Evolutionary conservation across 345 rosid species (phyloP).

Genomic region (Arabis alpina): DNA sequence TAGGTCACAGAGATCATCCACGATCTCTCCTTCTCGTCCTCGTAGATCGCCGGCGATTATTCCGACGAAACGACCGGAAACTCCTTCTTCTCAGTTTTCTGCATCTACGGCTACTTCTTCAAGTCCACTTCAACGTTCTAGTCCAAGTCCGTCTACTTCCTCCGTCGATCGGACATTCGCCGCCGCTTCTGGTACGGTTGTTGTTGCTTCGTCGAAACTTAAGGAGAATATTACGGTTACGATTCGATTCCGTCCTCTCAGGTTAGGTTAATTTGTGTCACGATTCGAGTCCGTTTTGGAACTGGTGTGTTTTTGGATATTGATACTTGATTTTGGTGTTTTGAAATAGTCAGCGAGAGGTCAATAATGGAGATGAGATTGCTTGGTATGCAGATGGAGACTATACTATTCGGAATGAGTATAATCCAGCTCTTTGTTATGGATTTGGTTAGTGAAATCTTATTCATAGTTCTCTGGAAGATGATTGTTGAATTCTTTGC

Average conservation of each 20-base stretch:
- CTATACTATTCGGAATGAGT: slow-evolving; percentile 71
- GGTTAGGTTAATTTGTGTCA: slow-evolving; percentile 43
- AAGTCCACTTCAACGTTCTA: slow-evolving; percentile 37
- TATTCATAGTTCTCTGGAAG: not conserved
- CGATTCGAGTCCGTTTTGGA: no score
- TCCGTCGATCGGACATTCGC: slow-evolving; percentile 44
- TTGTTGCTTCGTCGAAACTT: slow-evolving; percentile 42
- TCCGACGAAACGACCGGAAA: slow-evolving; percentile 50
- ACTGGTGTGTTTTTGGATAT: slow-evolving; percentile 1
- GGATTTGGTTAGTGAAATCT: slow-evolving; percentile 68
- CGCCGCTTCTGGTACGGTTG: slow-evolving; percentile 30
- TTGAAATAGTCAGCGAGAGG: slow-evolving; percentile 62
- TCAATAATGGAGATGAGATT: slow-evolving; percentile 79
- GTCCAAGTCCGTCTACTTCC: slow-evolving; percentile 47
- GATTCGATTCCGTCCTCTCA: slow-evolving; percentile 85
- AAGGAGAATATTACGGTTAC: slow-evolving; percentile 84
- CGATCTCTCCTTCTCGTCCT: slow-evolving; percentile 81
- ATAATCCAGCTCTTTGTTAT: slow-evolving; percentile 68
- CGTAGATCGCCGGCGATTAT: slow-evolving; percentile 61
- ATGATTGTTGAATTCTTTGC: slow-evolving; percentile 16
- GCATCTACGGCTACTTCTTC: slow-evolving; percentile 49
- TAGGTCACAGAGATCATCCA: slow-evolving; percentile 65
- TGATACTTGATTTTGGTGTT: slow-evolving; percentile 16
- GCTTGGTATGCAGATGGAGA: slow-evolving; percentile 92
- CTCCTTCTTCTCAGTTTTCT: slow-evolving; percentile 62